Base-by-base conservation (phyloP, 208 protist genomes). In the Strigomonas culicis region DNA sequence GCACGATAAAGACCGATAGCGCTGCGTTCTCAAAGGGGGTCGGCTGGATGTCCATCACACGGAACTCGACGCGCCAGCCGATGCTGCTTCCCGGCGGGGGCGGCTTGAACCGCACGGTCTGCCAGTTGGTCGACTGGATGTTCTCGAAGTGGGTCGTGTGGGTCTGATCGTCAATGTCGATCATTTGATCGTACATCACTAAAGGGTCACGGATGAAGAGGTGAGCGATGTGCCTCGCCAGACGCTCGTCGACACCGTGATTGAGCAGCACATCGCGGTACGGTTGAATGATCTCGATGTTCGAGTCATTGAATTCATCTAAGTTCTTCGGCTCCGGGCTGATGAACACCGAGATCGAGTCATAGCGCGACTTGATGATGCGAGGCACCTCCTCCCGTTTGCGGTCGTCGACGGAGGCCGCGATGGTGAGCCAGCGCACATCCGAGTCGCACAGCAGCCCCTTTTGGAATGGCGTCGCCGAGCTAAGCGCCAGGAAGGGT, bases 1-100 rank as follows among this genome's bases (percentile, higher is more conserved):
- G 83, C 11, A 94, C 72, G 19, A 98, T 92, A 62, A 99, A 98
- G 36, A 98, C 87, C 19, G 91, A 88, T 56, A 98, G 99, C 19
- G 98, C 98, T 4, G 98, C 95, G 74, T 99, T 99, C 82, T 99
- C 98, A 76, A 99, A 99, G 53, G 99, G 97, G 0, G 98, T 99
- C 1, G 98, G 80, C 77, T 96, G 86, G 17, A 98, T 82, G 61
- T 98, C 93, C 92, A 98, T 97, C 34, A 95, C 84, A 49, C 94
- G 87, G 84, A 99, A 99, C 79, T 99, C 98, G 2, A 99, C 97
- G 52, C 98, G 88, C 98, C 98, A 99, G 21, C 92, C 94, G 64
- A 96, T 84, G 53, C 87, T 63, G 46, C 75, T 74, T 60, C 70
- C 79, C 17, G 88, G 57, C 50, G 86, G 63, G 22, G 97, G 97